phyloP scores from a whole-genome alignment of 192 early-diverging fungal species.

The Chytriomyces hyalinus region DNA sequence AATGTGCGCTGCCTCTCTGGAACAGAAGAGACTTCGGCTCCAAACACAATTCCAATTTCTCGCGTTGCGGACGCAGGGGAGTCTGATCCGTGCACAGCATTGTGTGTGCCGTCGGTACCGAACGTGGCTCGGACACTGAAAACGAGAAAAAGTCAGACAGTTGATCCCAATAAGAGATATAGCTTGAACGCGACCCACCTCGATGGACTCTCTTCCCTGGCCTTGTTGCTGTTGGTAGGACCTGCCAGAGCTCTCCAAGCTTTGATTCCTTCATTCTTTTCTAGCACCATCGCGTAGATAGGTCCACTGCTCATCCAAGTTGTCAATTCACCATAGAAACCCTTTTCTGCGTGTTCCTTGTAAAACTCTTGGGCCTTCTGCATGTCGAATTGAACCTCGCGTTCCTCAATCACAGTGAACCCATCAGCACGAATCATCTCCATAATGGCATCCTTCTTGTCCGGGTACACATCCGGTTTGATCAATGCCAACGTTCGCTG shows the following conservation, averaged over 20 bases:
- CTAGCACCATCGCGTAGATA: slow-evolving; percentile 63
- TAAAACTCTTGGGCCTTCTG: slow-evolving; percentile 55
- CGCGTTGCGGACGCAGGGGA: slow-evolving; percentile 51
- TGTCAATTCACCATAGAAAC: slow-evolving; percentile 45
- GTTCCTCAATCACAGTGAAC: slow-evolving; percentile 37
- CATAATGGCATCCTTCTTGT: slow-evolving; percentile 53
- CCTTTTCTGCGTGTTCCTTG: slow-evolving; percentile 50
- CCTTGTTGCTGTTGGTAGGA: slow-evolving; percentile 65
- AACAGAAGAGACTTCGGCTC: slow-evolving; percentile 36
- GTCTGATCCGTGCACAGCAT: slow-evolving; percentile 67
- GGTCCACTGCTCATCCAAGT: slow-evolving; percentile 54
- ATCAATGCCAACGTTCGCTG: slow-evolving; percentile 57
- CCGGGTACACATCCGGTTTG: slow-evolving; percentile 60
- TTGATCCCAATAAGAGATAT: neutral
- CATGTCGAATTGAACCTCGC: slow-evolving; percentile 39
- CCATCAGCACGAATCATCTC: slow-evolving; percentile 35
- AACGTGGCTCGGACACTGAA: slow-evolving; percentile 58
- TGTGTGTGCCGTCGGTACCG: slow-evolving; percentile 58
- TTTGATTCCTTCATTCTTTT: slow-evolving; percentile 57
- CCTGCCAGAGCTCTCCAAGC: slow-evolving; percentile 63
- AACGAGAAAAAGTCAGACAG: neutral
- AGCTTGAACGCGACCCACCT: slow-evolving; percentile 29
- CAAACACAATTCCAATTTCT: slow-evolving; percentile 54
- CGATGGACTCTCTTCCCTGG: slow-evolving; percentile 55
- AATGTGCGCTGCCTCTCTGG: slow-evolving; percentile 41